Evolutionary conservation across 345 rosid species (phyloP).

Genomic region (Erodium maritimum): DNA sequence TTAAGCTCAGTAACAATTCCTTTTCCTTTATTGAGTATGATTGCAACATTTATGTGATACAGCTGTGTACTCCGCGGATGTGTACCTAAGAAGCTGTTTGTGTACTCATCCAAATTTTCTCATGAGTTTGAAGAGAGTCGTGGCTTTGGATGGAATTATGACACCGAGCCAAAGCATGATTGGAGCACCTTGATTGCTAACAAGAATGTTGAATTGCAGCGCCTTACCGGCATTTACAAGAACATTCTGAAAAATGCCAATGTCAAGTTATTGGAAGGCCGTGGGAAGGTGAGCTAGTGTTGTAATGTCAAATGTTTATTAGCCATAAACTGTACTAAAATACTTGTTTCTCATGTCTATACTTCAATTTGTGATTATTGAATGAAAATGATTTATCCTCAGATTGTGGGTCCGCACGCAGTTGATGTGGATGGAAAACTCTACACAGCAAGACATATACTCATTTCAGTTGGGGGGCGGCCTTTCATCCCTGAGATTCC

Average conservation of each 20-base stretch:
- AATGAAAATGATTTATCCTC: conserved; percentile 6
- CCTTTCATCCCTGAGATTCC: conserved; percentile 89
- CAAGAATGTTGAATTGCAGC: conserved; percentile 86
- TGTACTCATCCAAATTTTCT: conserved; percentile 70
- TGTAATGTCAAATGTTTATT: no score
- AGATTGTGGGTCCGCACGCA: conserved; percentile 82
- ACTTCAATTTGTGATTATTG: neutral
- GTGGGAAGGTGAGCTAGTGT: conserved; percentile 61
- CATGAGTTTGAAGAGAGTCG: conserved; percentile 90
- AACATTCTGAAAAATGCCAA: conserved; percentile 54
- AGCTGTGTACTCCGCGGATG: conserved; percentile 97
- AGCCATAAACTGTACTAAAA: no score
- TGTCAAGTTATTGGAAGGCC: conserved; percentile 78
- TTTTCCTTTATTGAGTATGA: conserved; percentile 3
- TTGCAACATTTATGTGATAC: conserved; percentile 5
- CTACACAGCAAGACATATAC: conserved; percentile 57
- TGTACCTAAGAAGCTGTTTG: conserved; percentile 90
- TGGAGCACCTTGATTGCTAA: conserved; percentile 90
- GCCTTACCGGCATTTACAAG: conserved; percentile 82
- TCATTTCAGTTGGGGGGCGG: conserved; percentile 82
- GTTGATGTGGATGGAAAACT: conserved; percentile 78
- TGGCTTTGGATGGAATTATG: conserved; percentile 89
- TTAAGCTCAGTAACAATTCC: no score
- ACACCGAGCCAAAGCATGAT: conserved; percentile 67
- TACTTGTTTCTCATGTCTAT: neutral